A percentile compares a stretch with the other conserved stretches of the same genome.
These are phyloP conservation scores for Penicillium steckii DNA, from an alignment of 495 filamentous ascomycete genomes.

Conservation along the genomic window DNA sequence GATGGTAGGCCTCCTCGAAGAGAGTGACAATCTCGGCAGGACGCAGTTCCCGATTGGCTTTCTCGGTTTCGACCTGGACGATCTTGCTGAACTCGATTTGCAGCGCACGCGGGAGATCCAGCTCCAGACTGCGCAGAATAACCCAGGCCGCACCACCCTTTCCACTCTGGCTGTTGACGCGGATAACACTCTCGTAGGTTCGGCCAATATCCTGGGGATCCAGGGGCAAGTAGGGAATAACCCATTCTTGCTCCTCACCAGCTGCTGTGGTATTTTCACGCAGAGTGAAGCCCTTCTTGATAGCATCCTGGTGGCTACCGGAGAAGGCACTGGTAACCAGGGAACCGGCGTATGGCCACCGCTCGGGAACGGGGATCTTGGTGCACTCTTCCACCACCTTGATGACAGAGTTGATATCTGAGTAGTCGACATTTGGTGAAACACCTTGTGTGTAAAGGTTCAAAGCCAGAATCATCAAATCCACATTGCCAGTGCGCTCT, in stretches of 20 bases:
- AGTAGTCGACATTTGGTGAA: constrained; percentile 86
- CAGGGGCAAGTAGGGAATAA: constrained; percentile 88
- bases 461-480: constrained; percentile 88
- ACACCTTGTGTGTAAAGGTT: constrained; percentile 98
- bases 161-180: constrained; percentile 93
- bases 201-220: constrained; percentile 93
- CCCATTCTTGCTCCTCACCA: constrained; percentile 63
- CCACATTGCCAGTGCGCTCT: constrained; percentile 94
- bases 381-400: constrained; percentile 88
- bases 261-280: constrained; percentile 59
- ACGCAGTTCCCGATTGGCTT: constrained; percentile 75
- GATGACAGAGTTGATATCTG: constrained; percentile 83
- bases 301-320: constrained; percentile 80
- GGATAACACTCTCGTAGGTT: constrained; percentile 95
- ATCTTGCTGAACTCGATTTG: constrained; percentile 89
- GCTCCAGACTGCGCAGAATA: constrained; percentile 81
- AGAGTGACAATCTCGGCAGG: constrained; percentile 78
- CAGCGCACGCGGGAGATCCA: constrained; percentile 89
- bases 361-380: constrained; percentile 90
- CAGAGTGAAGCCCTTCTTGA: constrained; percentile 90
- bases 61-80: constrained; percentile 76
- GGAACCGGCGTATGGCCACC: constrained; percentile 85
- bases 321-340: constrained; percentile 49
- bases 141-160: constrained; percentile 97
- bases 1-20: constrained; percentile 86